Evolutionary conservation across 805 yeast genomes (phyloP).

Genomic region (Kluyveromyces wickerhamii): DNA sequence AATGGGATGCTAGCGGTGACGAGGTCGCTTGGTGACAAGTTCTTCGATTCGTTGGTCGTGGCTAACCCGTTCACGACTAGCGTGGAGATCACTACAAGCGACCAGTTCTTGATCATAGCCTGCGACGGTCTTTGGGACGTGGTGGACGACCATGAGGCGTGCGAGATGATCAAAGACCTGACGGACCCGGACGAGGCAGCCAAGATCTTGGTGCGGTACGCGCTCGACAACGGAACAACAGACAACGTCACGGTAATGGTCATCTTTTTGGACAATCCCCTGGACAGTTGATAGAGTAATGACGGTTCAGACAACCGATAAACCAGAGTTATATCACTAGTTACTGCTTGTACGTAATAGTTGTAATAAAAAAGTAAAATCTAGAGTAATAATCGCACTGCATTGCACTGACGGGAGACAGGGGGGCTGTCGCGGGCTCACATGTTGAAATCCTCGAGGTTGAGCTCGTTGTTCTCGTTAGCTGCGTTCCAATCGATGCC

Average conservation of each 20-base stretch:
- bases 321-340: neutral
- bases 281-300: neutral
- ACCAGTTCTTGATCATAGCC: constrained; percentile 79
- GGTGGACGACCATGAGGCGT: constrained; percentile 74
- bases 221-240: constrained; percentile 71
- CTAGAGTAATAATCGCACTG: too few species aligned
- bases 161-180: constrained; percentile 52
- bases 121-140: constrained; percentile 99
- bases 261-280: constrained; percentile 31
- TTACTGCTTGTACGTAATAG: too few species aligned
- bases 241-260: constrained; percentile 95
- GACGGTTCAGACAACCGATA: neutral
- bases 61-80: constrained; percentile 91
- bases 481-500: constrained; percentile 28
- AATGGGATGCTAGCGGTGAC: constrained; percentile 95
- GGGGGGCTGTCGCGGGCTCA: constrained; percentile 3
- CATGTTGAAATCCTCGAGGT: constrained; percentile 22
- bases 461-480: constrained; percentile 25
- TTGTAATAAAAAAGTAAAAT: too few species aligned
- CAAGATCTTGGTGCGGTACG: constrained; percentile 55
- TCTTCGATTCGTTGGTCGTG: constrained; percentile 79
- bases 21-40: constrained; percentile 87
- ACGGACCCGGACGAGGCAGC: constrained; percentile 61
- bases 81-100: constrained; percentile 56
- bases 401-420: too few species aligned